A percentile compares a stretch with the other conserved stretches of the same genome.
Evolutionary conservation across 306 rosid genomes (phyloP).

Genomic region (Sicyos baderoa): DNA sequence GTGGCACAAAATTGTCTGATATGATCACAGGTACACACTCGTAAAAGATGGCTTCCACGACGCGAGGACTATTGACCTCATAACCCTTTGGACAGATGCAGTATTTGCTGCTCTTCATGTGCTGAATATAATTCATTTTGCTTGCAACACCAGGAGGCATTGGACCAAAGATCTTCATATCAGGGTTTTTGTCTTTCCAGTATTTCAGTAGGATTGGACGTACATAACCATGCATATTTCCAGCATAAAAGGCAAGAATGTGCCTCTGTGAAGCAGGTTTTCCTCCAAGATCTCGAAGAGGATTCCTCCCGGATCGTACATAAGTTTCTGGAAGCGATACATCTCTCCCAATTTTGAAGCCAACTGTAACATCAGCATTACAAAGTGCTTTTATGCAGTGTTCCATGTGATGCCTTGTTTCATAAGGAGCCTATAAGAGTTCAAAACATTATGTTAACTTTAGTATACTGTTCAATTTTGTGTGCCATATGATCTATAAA

Average conservation of each 20-base stretch:
- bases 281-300: constrained; percentile 76
- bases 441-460: constrained; percentile 8
- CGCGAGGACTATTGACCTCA: constrained; percentile 86
- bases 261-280: constrained; percentile 58
- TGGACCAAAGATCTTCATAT: constrained; percentile 72
- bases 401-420: constrained; percentile 97
- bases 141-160: constrained; percentile 71
- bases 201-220: constrained; percentile 58
- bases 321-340: constrained; percentile 86
- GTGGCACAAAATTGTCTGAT: constrained; percentile 92
- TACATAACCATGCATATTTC: constrained; percentile 76
- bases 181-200: constrained; percentile 80
- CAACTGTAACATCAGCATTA: constrained; percentile 79
- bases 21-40: constrained; percentile 95
- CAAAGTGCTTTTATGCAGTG: constrained; percentile 87
- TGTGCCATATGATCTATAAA: neutral
- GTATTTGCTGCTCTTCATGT: constrained; percentile 86
- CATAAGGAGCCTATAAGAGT: constrained; percentile 73
- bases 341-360: constrained; percentile 64
- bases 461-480: neutral
- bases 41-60: constrained; percentile 78
- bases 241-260: constrained; percentile 78
- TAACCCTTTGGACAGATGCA: constrained; percentile 94
- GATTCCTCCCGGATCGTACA: constrained; percentile 60
- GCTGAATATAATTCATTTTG: constrained; percentile 79